These are phyloP conservation scores for Lunularia cruciata DNA, from an alignment of 225 moss, liverwort and hornwort genomes.

Conservation along the genomic window DNA sequence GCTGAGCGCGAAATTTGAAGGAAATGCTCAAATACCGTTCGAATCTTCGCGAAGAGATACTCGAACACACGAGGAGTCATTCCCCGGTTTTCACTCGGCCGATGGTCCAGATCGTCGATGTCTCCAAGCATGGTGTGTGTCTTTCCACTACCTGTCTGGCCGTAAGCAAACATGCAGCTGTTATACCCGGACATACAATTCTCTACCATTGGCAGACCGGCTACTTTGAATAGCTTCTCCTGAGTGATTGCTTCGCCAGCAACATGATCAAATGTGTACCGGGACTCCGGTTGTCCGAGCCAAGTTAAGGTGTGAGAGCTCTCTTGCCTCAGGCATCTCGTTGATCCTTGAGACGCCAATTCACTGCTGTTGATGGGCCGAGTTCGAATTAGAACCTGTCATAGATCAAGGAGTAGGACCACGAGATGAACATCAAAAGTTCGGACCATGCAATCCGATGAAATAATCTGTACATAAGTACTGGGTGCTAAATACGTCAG, in stretches of 20 bases:
- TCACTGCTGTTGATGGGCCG: constrained; percentile 79
- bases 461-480: too few species aligned
- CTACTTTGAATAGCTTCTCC: constrained; percentile 82
- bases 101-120: constrained; percentile 39
- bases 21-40: constrained; percentile 19
- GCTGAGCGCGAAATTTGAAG: not conserved
- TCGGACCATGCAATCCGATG: not conserved
- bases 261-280: constrained; percentile 97
- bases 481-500: too few species aligned
- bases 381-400: constrained; percentile 84
- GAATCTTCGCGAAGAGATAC: constrained; percentile 40
- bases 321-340: constrained; percentile 81
- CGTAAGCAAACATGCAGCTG: constrained; percentile 99
- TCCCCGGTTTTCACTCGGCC: constrained; percentile 44
- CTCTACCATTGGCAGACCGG: constrained; percentile 97
- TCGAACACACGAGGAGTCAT: constrained; percentile 56
- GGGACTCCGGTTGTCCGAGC: constrained; percentile 93
- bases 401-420: not conserved
- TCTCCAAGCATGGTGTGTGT: constrained; percentile 56
- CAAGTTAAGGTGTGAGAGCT: constrained; percentile 80
- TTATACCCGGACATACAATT: constrained; percentile 98
- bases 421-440: not conserved
- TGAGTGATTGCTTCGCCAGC: constrained; percentile 85
- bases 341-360: constrained; percentile 61
- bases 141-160: constrained; percentile 56